Evolutionary conservation across 257 asterid species (phyloP).

Genomic region (Plantago ovata): DNA sequence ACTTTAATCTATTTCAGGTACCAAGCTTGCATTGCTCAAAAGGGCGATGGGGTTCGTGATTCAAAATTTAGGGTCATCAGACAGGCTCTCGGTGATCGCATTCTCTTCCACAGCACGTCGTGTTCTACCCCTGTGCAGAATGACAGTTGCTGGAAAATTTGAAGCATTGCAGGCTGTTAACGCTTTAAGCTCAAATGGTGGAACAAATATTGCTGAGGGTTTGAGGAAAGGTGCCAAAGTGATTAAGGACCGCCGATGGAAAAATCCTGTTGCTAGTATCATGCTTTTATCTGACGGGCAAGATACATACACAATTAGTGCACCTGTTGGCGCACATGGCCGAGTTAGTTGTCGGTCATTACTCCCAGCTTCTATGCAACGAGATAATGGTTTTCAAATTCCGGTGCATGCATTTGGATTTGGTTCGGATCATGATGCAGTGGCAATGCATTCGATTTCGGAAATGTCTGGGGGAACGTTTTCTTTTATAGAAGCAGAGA

Average conservation of each 20-base stretch:
- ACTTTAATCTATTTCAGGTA: slow-evolving; percentile 61
- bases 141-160: slow-evolving; percentile 58
- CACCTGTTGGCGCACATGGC: slow-evolving; percentile 20
- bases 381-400: slow-evolving; percentile 33
- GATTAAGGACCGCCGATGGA: slow-evolving; percentile 63
- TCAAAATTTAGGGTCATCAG: slow-evolving; percentile 71
- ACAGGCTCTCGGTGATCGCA: slow-evolving; percentile 83
- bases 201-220: slow-evolving; percentile 79
- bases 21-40: slow-evolving; percentile 83
- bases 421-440: slow-evolving; percentile 87
- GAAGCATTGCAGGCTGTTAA: slow-evolving; percentile 83
- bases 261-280: slow-evolving; percentile 65
- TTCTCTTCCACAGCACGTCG: slow-evolving; percentile 89
- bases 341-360: slow-evolving; percentile 28
- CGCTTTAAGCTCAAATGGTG: slow-evolving; percentile 74
- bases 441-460: slow-evolving; percentile 68
- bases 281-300: slow-evolving; percentile 92
- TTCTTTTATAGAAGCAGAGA: slow-evolving; percentile 83
- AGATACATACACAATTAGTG: slow-evolving; percentile 51
- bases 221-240: slow-evolving; percentile 75
- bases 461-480: slow-evolving; percentile 92
- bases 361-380: slow-evolving; percentile 60
- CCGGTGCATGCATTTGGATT: slow-evolving; percentile 92
- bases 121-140: slow-evolving; percentile 73
- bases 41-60: slow-evolving; percentile 93